phyloP scores from a whole-genome alignment of 306 rosid species.

The Psophocarpus tetragonolobus region DNA sequence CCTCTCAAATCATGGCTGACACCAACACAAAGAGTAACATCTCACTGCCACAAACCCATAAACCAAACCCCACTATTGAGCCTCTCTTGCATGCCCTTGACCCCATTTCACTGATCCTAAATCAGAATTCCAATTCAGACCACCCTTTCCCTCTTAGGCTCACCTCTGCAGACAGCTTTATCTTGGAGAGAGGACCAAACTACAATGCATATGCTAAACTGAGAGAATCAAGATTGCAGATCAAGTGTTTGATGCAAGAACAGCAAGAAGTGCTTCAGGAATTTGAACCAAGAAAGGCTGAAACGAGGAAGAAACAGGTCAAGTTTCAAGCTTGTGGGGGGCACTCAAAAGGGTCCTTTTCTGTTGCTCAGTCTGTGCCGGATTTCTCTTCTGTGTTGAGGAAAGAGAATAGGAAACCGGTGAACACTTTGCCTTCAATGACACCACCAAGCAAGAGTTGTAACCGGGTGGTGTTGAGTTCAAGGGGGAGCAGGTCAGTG shows the following conservation, averaged over 20 bases:
- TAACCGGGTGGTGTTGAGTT: conserved; percentile 42
- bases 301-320: conserved; percentile 72
- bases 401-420: conserved; percentile 81
- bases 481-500: conserved; percentile 80
- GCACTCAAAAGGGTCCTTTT: conserved; percentile 46
- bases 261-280: conserved; percentile 31
- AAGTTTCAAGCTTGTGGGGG: conserved; percentile 47
- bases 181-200: conserved; percentile 85
- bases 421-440: conserved; percentile 45
- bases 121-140: conserved; percentile 47
- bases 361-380: conserved; percentile 86
- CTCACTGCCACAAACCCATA: conserved; percentile 43
- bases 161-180: conserved; percentile 42
- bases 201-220: conserved; percentile 76
- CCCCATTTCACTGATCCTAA: conserved; percentile 67
- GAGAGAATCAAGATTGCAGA: conserved; percentile 59
- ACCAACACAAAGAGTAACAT: conserved; percentile 2
- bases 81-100: conserved; percentile 65
- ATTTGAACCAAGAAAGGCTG: conserved; percentile 4
- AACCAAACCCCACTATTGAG: conserved; percentile 38
- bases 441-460: conserved; percentile 57
- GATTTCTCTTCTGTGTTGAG: conserved; percentile 75
- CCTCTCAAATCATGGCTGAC: conserved; percentile 55
- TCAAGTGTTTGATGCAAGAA: conserved; percentile 29
- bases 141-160: conserved; percentile 48